Conservation (phyloP, 169 alveolate species). For the Theileria orientalis region DNA sequence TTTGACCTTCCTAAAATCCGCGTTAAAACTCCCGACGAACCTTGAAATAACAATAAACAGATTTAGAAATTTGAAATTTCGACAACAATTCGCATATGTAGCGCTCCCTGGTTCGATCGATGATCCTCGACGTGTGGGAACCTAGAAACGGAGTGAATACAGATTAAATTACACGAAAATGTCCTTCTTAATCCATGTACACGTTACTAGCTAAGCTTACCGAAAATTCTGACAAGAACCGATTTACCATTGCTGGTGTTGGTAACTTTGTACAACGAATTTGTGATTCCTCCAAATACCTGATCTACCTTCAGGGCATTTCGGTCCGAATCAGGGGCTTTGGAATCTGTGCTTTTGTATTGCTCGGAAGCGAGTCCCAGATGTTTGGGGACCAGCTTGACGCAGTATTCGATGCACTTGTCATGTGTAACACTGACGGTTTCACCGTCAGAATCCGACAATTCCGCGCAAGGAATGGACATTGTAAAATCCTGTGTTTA, state of each 20-base stretch:
- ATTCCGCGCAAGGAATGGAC: no score
- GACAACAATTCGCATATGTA: constrained; percentile 59
- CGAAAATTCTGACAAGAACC: constrained; percentile 70
- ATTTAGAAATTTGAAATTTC: constrained; percentile 61
- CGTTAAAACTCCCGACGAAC: constrained; percentile 11
- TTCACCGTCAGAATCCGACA: neutral
- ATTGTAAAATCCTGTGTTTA: no score
- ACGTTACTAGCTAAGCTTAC: constrained; percentile 6
- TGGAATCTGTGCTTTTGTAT: constrained; percentile 8
- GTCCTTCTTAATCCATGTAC: no score
- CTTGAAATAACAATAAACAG: constrained; percentile 66
- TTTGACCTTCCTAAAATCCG: constrained; percentile 60
- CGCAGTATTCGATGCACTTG: constrained; percentile 10
- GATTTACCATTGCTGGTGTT: constrained; percentile 29
- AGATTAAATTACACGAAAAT: neutral
- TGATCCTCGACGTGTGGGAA: constrained; percentile 65
- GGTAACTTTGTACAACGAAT: constrained; percentile 65
- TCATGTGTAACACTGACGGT: constrained; percentile 2
- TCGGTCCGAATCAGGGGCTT: neutral
- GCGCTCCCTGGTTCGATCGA: constrained; percentile 70
- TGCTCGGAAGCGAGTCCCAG: constrained; percentile 19
- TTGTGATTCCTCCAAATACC: constrained; percentile 73
- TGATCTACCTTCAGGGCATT: constrained; percentile 8
- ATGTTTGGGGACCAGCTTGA: constrained; percentile 25
- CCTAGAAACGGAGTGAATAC: neutral